Base-by-base conservation (phyloP, 305 asterid genomes). In the Solanum aculeatissimum region DNA sequence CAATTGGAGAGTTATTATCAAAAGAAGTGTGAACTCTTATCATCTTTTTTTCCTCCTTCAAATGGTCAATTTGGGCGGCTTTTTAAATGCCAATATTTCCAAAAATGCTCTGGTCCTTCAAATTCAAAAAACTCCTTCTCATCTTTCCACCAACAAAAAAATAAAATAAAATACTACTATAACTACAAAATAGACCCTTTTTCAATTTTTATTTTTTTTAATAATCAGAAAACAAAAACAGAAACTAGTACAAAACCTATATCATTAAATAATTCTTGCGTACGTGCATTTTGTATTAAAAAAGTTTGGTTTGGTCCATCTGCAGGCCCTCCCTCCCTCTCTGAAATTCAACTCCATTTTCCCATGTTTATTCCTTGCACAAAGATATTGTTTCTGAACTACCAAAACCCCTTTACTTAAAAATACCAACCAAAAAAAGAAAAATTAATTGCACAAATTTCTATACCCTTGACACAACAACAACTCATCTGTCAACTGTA, bases 41-140 rank as follows among this genome's bases (percentile, higher is more conserved):
- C 38, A 3, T 7, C 38, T 19, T 40, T 15, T 66, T 16, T 3
- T 15, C 45, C 19, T 3, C 6, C 9, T 72, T 21, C 86, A 19
- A 65, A 47, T 85, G 92, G 93, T 93, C 95, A 91, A 93, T 88
- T 68, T 84, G 87, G 93, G 93, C 97, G 92, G 95, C 94, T 85
- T 25, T 83, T 62, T 32, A 83, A 51, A 57, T 60, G 53, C 29
- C 51, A 18, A 25, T 78, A 74, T 80, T 85, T 79, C 82, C 83
- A 11, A 81, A 74, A 43, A 58, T 9, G 60, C 32, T 45, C 58
- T 45, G 43, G 53, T 74, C 78, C 66, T 55, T 54, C 25, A 47
- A 25, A 40, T 42, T 55, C 68, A 47, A 83, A 79, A 69, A 13
- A 75, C 16, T 38, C 82, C 63, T 80, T 53, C 55, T 70, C 83